phyloP scores from a whole-genome alignment of 176 grass and related monocot genomes.

The Ensete ventricosum region DNA sequence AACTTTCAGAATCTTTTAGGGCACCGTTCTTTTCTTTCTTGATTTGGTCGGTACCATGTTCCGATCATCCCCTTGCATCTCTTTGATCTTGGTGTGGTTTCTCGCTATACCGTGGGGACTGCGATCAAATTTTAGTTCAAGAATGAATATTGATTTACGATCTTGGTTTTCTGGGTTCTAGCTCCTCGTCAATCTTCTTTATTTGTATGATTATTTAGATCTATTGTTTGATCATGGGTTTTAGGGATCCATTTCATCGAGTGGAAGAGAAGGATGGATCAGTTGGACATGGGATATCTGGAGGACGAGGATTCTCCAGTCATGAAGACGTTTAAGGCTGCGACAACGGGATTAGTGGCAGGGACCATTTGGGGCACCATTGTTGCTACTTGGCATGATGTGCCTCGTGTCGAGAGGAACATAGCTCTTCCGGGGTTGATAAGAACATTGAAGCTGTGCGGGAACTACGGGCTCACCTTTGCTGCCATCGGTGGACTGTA shows the following conservation, averaged over 20 bases:
- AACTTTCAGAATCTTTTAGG: no score
- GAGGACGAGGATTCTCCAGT: conserved; percentile 49
- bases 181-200: no score
- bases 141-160: no score
- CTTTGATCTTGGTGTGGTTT: no score
- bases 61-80: no score
- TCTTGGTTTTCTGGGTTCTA: no score
- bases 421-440: conserved; percentile 85
- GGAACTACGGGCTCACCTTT: conserved; percentile 75
- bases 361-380: conserved; percentile 87
- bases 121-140: no score
- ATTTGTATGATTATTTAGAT: background rate
- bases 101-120: no score
- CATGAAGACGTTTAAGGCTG: conserved; percentile 71
- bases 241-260: background rate
- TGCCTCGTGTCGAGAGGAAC: conserved; percentile 88
- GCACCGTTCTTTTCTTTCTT: no score
- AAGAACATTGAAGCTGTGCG: conserved; percentile 90
- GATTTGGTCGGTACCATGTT: no score
- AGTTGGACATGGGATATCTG: background rate
- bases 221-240: background rate
- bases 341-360: conserved; percentile 50
- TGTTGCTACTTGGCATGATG: conserved; percentile 92
- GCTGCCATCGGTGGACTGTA: conserved; percentile 81
- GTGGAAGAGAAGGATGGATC: conserved; percentile 14